These are phyloP conservation scores for Ophiocordyceps camponoti-saundersi DNA, from an alignment of 2,329 filamentous ascomycete species.

Conservation along the genomic window DNA sequence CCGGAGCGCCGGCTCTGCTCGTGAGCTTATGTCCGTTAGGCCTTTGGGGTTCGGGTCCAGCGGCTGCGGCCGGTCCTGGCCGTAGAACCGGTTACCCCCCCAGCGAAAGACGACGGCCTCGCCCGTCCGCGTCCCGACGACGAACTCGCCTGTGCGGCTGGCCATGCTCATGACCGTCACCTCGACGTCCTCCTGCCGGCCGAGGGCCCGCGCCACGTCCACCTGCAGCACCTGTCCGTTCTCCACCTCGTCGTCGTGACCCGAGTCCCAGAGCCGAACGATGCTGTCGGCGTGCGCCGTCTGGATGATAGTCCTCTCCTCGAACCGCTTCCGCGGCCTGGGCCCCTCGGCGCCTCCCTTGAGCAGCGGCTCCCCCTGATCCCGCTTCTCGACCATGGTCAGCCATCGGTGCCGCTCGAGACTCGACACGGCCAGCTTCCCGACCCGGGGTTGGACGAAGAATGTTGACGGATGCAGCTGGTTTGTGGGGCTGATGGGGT, in stretches of 20 bases:
- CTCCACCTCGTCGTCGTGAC: conserved; percentile 84
- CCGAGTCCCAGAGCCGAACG: conserved; percentile 82
- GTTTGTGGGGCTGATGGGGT: conserved; percentile 81
- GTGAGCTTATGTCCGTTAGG: conserved; percentile 55
- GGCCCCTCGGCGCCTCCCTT: conserved; percentile 61
- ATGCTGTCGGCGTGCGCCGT: conserved; percentile 84
- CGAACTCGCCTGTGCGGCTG: conserved; percentile 68
- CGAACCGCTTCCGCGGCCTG: conserved; percentile 57
- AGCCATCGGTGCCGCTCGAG: conserved; percentile 74
- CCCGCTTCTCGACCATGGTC: conserved; percentile 70
- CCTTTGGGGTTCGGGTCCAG: conserved; percentile 47
- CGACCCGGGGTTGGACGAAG: conserved; percentile 81
- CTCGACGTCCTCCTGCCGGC: conserved; percentile 59
- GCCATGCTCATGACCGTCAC: conserved; percentile 69
- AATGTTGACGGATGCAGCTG: conserved; percentile 77
- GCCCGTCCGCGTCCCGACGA: conserved; percentile 63
- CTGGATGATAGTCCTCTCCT: conserved; percentile 69
- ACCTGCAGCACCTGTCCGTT: conserved; percentile 69
- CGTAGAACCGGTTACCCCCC: conserved; percentile 62
- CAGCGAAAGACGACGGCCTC: conserved; percentile 79
- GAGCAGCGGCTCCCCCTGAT: conserved; percentile 61
- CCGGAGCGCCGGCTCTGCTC: conserved; percentile 55
- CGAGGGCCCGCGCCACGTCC: conserved; percentile 68
- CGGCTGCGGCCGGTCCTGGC: conserved; percentile 35
- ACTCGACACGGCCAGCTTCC: conserved; percentile 51